Percentiles rank a stretch among this genome's conserved stretches.
Conservation (phyloP, 1,284 basidiomycete species). For the Ganoderma boninense region DNA sequence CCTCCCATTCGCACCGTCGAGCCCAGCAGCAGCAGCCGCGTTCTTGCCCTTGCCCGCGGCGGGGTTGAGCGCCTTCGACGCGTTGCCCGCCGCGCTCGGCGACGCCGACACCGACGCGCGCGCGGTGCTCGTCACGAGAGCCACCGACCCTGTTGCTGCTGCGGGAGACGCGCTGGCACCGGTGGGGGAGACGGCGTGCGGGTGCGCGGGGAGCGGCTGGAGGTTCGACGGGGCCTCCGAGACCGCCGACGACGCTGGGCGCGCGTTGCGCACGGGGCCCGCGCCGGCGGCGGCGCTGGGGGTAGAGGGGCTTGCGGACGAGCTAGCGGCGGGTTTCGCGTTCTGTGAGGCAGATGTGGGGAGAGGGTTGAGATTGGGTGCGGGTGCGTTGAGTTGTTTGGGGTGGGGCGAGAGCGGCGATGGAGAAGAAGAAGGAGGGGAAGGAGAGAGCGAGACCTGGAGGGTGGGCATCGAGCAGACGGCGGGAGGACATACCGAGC, state of each 20-base stretch:
- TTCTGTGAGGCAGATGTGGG: neutral
- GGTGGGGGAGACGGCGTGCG: neutral
- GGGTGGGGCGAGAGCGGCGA: neutral
- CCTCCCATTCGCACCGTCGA: neutral
- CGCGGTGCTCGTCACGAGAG: neutral
- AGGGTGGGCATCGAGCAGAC: neutral
- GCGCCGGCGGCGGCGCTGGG: too few relatives aligned
- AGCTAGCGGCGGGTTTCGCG: neutral
- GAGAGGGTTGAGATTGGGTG: neutral
- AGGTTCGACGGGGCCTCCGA: neutral
- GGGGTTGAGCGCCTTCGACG: constrained; percentile 1
- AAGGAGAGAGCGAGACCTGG: neutral
- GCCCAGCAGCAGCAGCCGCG: neutral
- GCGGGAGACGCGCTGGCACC: neutral
- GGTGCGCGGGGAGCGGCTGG: neutral
- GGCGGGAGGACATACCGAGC: neutral
- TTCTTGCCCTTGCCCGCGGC: neutral
- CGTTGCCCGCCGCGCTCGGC: neutral
- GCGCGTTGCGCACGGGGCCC: neutral
- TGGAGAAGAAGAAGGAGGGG: neutral
- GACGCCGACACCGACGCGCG: neutral
- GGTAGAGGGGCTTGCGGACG: too few relatives aligned
- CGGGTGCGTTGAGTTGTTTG: neutral
- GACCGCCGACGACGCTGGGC: neutral
- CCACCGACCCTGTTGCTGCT: neutral